phyloP scores from a whole-genome alignment of 75 land plant species.

The Picea glauca region DNA sequence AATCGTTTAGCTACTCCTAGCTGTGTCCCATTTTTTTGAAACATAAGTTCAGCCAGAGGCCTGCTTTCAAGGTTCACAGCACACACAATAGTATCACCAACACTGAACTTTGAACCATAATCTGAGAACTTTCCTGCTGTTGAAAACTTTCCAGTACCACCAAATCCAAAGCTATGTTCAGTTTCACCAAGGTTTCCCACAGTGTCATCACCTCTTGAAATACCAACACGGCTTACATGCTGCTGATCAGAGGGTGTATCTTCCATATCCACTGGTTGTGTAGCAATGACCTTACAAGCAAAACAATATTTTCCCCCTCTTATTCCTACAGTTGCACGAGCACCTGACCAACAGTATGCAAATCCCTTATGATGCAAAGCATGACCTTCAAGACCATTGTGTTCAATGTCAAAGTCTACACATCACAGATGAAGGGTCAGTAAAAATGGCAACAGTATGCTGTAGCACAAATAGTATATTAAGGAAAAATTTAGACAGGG shows the following conservation, averaged over 20 bases:
- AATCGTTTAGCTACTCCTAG: constrained; percentile 42
- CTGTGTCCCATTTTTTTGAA: constrained; percentile 47
- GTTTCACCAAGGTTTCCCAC: constrained; percentile 53
- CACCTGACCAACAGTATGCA: constrained; percentile 69
- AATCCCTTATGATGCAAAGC: constrained; percentile 42
- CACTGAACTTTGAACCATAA: constrained; percentile 42
- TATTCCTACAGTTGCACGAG: constrained; percentile 47
- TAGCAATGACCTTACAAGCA: constrained; percentile 38
- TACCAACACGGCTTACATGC: constrained; percentile 47
- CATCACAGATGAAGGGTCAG: neutral
- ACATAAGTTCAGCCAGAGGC: constrained; percentile 31
- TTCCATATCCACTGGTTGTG: constrained; percentile 39
- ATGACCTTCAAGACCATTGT: constrained; percentile 36
- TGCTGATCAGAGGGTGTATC: constrained; percentile 44
- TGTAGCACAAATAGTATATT: neutral
- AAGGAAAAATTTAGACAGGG: neutral
- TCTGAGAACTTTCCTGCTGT: constrained; percentile 27
- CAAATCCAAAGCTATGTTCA: constrained; percentile 48
- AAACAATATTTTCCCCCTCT: constrained; percentile 51
- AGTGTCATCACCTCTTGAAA: constrained; percentile 49
- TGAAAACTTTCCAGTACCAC: constrained; percentile 61
- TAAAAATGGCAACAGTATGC: neutral
- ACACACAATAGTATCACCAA: constrained; percentile 58
- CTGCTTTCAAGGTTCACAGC: constrained; percentile 45
- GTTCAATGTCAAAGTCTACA: constrained; percentile 42